phyloP scores from a whole-genome alignment of 306 rosid species.

The Prosopis cineraria region DNA sequence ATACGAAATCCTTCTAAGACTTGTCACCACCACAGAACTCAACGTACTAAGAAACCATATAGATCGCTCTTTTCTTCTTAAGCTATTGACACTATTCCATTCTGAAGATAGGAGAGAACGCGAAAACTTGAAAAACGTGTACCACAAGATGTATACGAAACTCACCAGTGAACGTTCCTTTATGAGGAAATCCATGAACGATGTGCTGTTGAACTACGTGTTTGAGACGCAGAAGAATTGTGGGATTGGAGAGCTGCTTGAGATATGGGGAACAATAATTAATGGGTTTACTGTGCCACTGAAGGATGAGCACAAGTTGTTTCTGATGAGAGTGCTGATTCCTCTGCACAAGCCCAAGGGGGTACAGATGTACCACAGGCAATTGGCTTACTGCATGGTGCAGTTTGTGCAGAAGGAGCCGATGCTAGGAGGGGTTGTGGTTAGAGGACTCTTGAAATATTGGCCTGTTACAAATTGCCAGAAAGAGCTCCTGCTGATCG shows the following conservation, averaged over 20 bases:
- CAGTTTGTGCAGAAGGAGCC: conserved; percentile 95
- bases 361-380: conserved; percentile 66
- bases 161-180: conserved; percentile 56
- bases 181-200: conserved; percentile 82
- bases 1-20: conserved; percentile 65
- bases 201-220: conserved; percentile 62
- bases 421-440: conserved; percentile 75
- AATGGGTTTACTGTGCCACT: conserved; percentile 87
- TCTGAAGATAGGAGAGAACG: conserved; percentile 86
- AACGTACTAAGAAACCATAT: conserved; percentile 42
- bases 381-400: conserved; percentile 73
- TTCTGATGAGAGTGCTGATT: conserved; percentile 80
- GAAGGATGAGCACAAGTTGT: conserved; percentile 89
- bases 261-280: conserved; percentile 88
- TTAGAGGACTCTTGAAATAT: conserved; percentile 74
- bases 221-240: conserved; percentile 64
- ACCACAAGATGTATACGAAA: conserved; percentile 66
- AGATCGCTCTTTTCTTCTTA: conserved; percentile 53
- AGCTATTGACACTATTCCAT: conserved; percentile 62
- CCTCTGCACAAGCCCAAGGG: conserved; percentile 83
- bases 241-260: conserved; percentile 83
- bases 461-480: conserved; percentile 87
- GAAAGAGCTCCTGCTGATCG: conserved; percentile 72
- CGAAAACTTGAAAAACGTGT: conserved; percentile 69
- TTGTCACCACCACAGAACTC: conserved; percentile 50